phyloP scores from a whole-genome alignment of 176 grass and related monocot genomes.

The Carex parvula region DNA sequence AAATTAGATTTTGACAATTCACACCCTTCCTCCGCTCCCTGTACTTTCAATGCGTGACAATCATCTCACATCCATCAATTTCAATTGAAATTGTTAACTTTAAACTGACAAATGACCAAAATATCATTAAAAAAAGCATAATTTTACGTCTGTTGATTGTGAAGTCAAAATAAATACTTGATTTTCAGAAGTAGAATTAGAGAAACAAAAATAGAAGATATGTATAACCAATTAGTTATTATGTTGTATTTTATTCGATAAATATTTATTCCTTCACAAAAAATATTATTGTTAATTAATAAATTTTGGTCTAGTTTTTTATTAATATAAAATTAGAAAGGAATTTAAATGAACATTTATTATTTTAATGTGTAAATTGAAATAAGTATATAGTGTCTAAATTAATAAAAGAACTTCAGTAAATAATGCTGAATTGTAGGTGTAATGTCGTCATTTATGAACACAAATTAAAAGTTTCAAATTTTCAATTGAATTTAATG shows the following conservation, averaged over 20 bases:
- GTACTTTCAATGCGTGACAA: no score
- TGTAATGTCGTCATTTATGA: background rate
- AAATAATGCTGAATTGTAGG: background rate
- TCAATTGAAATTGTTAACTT: background rate
- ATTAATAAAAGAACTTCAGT: background rate
- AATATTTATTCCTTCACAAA: no score
- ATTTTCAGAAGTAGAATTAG: background rate
- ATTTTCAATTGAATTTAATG: no score
- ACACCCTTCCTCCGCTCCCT: no score
- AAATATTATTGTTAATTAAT: background rate
- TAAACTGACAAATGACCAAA: background rate
- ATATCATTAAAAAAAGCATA: background rate
- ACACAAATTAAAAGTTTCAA: no score
- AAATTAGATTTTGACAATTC: no score
- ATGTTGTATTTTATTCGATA: no score
- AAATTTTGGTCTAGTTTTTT: background rate
- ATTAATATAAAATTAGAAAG: background rate
- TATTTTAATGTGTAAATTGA: no score
- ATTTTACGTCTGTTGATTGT: background rate
- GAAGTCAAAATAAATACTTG: background rate
- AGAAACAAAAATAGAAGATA: no score
- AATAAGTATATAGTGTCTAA: no score
- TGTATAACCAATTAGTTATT: no score
- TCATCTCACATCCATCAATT: background rate
- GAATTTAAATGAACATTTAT: no score